Conservation (phyloP, 495 filamentous ascomycete genomes). For the Aspergillus olivimuriae region DNA sequence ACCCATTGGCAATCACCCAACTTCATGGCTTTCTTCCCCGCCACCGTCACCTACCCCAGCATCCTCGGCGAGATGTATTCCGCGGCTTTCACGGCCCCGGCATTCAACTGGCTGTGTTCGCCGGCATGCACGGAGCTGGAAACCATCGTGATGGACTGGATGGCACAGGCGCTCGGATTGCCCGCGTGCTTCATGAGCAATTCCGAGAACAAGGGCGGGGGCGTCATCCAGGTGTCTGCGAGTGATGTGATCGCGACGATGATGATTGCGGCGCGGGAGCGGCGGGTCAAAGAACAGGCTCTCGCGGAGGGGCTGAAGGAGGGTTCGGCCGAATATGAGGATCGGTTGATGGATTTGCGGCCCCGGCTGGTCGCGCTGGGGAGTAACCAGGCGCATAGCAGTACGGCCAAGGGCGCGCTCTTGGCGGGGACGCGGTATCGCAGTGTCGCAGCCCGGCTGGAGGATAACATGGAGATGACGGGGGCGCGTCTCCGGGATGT, state of each 20-base stretch:
- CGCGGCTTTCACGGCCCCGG: slow-evolving; percentile 78
- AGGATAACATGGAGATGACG: slow-evolving; percentile 66
- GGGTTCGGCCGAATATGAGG: slow-evolving; percentile 36
- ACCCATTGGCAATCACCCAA: slow-evolving; percentile 97
- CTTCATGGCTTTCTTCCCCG: slow-evolving; percentile 96
- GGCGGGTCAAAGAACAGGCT: slow-evolving; percentile 54
- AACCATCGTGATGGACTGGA: slow-evolving; percentile 90
- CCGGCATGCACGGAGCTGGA: slow-evolving; percentile 95
- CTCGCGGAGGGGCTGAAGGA: slow-evolving; percentile 44
- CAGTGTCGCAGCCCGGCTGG: slow-evolving; percentile 52
- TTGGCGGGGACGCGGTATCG: slow-evolving; percentile 79
- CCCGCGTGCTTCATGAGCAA: slow-evolving; percentile 73
- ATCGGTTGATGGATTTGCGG: slow-evolving; percentile 58
- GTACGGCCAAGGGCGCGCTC: slow-evolving; percentile 79
- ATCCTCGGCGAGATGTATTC: slow-evolving; percentile 94
- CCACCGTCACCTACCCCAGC: slow-evolving; percentile 71
- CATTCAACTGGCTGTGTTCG: slow-evolving; percentile 96
- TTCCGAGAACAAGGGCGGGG: slow-evolving; percentile 67
- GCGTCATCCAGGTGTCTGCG: slow-evolving; percentile 92
- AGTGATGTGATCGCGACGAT: slow-evolving; percentile 82
- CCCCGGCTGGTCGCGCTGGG: slow-evolving; percentile 73
- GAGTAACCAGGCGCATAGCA: slow-evolving; percentile 73
- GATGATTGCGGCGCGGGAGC: slow-evolving; percentile 84
- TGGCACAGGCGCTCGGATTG: slow-evolving; percentile 66
- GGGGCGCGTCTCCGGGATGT: slow-evolving; percentile 50